Conservation (phyloP, 306 rosid genomes). For the Fragaria nilgerrensis region DNA sequence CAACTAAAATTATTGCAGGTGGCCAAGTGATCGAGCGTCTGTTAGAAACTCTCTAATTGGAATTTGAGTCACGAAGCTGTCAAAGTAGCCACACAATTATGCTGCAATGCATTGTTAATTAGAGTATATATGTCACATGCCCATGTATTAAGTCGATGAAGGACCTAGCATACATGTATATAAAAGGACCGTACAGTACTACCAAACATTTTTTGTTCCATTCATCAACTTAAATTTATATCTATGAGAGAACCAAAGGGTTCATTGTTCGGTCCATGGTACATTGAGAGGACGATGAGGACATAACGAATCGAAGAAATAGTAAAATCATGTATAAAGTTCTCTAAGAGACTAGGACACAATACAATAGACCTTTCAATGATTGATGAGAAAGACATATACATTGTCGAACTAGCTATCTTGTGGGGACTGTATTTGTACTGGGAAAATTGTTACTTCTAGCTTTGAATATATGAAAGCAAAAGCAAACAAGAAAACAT, state of each 20-base stretch:
- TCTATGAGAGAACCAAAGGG: background rate
- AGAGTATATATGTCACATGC: too few relatives aligned
- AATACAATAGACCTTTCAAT: conserved; percentile 5
- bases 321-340: background rate
- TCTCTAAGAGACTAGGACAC: background rate
- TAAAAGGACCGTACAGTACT: background rate
- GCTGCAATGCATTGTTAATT: too few relatives aligned
- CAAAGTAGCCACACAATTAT: too few relatives aligned
- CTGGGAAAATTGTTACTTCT: conserved; percentile 21
- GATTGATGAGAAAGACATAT: conserved; percentile 24
- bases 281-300: background rate
- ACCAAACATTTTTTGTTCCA: background rate
- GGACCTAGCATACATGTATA: background rate
- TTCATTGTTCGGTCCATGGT: background rate
- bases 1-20: background rate
- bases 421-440: conserved; percentile 28
- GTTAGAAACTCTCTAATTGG: too few relatives aligned
- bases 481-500: conserved; percentile 14
- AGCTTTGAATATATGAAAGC: conserved; percentile 10
- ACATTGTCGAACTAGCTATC: conserved; percentile 14
- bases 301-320: background rate
- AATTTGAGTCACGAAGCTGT: too few relatives aligned
- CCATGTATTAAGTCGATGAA: too few relatives aligned
- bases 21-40: too few relatives aligned
- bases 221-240: background rate